A percentile compares a stretch with the other conserved stretches of the same genome.
Evolutionary conservation across 1,284 basidiomycete genomes (phyloP).

Genomic region (Moesziomyces antarcticus): DNA sequence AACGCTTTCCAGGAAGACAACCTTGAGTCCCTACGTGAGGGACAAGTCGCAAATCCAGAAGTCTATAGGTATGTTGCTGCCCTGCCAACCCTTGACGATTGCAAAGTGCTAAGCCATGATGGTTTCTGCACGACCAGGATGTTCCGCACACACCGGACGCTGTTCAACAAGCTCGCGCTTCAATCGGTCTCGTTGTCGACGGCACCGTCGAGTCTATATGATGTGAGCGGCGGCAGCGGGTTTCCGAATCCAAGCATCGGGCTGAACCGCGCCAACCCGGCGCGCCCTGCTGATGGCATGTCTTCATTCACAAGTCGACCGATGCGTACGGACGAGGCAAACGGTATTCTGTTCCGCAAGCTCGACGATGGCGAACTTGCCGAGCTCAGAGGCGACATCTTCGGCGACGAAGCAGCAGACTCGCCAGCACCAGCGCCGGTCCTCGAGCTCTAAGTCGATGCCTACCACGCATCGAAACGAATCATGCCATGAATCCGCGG

Average conservation of each 20-base stretch:
- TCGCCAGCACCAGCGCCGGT: not conserved
- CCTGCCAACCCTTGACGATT: too few species aligned
- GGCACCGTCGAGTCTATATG: conserved; percentile 46
- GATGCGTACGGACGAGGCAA: conserved; percentile 25
- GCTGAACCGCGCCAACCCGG: conserved; percentile 13
- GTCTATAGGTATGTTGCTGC: conserved; percentile 23
- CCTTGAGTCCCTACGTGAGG: conserved; percentile 34
- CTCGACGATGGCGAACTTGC: conserved; percentile 20
- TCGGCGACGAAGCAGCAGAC: conserved; percentile 18
- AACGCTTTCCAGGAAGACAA: conserved; percentile 28
- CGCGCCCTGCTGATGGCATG: not conserved
- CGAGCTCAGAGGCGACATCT: conserved; percentile 25
- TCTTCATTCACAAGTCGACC: conserved; percentile 1
- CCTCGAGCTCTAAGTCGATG: not conserved
- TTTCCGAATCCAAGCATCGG: conserved; percentile 45
- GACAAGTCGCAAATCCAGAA: conserved; percentile 39
- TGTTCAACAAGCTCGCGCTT: conserved; percentile 55
- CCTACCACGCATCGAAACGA: too few species aligned
- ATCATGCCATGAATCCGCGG: not conserved
- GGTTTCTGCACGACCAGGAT: conserved; percentile 6
- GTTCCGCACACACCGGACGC: conserved; percentile 31
- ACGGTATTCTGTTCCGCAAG: conserved; percentile 39
- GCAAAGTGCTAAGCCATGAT: too few species aligned
- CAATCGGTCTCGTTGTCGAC: conserved; percentile 51
- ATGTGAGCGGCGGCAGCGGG: conserved; percentile 45